A percentile compares a stretch with the other conserved stretches of the same genome.
These are phyloP conservation scores for Elongisporangium prolatum DNA, from an alignment of 352 stramenopile genomes.

Conservation along the genomic window DNA sequence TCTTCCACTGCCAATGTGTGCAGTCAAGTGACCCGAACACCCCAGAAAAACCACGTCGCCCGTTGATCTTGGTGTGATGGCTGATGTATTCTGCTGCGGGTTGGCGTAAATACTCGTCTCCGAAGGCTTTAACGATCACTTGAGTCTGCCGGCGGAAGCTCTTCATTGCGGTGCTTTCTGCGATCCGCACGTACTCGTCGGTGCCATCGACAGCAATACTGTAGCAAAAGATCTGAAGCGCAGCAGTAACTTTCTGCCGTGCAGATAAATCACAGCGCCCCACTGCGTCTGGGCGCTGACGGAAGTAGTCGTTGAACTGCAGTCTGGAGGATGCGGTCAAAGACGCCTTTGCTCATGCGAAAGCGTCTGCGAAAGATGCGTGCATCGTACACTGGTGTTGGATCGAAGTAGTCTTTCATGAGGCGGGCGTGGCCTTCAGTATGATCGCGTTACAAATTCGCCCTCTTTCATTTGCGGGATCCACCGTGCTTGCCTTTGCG, in stretches of 20 bases:
- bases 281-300: slow-evolving; percentile 4
- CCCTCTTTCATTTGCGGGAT: too few species aligned
- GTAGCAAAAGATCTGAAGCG: slow-evolving; percentile 12
- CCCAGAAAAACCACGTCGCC: slow-evolving; percentile 9
- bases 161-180: slow-evolving; percentile 11
- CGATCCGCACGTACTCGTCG: slow-evolving; percentile 14
- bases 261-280: slow-evolving; percentile 6
- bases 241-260: slow-evolving; percentile 14
- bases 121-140: slow-evolving; percentile 7
- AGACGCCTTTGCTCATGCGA: too few species aligned
- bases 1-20: slow-evolving; percentile 24
- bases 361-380: too few species aligned
- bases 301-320: slow-evolving; percentile 11
- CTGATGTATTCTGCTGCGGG: slow-evolving; percentile 11
- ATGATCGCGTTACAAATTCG: too few species aligned
- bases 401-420: too few species aligned
- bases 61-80: slow-evolving; percentile 1
- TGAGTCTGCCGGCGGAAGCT: slow-evolving; percentile 5
- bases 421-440: too few species aligned
- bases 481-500: too few species aligned
- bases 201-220: slow-evolving; percentile 6
- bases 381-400: too few species aligned
- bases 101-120: slow-evolving; percentile 11
- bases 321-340: too few species aligned
- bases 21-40: slow-evolving; percentile 25